Percentiles rank a stretch among this genome's conserved stretches.
These are phyloP conservation scores for Fusarium oxysporum DNA, from an alignment of 2,329 filamentous ascomycete genomes.

Conservation along the genomic window DNA sequence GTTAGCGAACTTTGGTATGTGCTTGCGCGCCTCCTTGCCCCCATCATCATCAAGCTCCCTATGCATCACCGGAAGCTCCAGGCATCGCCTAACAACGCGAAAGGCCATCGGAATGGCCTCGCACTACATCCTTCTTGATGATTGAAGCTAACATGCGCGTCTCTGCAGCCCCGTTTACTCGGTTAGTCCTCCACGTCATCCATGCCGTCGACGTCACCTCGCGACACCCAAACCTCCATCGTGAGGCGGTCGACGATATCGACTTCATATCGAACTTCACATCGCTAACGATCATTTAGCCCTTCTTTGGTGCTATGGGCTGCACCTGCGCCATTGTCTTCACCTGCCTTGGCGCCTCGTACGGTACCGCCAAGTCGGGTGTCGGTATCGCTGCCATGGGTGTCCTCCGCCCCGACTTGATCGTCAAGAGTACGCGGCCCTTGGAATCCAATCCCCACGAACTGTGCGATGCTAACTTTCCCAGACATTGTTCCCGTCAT, in stretches of 20 bases:
- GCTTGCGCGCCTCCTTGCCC: conserved; percentile 49
- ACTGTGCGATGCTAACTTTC: conserved; percentile 31
- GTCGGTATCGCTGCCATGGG: conserved; percentile 99
- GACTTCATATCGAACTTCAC: conserved; percentile 27
- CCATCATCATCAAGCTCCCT: conserved; percentile 48
- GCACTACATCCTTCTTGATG: conserved; percentile 13
- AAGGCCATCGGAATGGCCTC: conserved; percentile 13
- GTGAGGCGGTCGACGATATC: conserved; percentile 31
- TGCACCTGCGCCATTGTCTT: conserved; percentile 97
- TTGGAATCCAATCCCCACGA: background rate
- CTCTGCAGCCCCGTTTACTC: conserved; percentile 90
- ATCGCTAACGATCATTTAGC: conserved; percentile 58
- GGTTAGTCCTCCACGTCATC: conserved; percentile 74
- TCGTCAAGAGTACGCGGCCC: conserved; percentile 90
- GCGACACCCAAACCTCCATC: conserved; percentile 33
- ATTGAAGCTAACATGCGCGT: conserved; percentile 57
- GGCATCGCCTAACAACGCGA: conserved; percentile 37
- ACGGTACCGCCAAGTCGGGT: conserved; percentile 99
- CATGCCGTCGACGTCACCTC: conserved; percentile 49
- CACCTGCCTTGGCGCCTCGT: conserved; percentile 95
- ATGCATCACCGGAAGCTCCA: conserved; percentile 48
- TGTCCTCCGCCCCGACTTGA: conserved; percentile 96
- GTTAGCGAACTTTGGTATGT: conserved; percentile 85
- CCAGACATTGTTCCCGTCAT: conserved; percentile 98
- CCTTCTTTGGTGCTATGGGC: conserved; percentile 98